Conservation (phyloP, 2,329 filamentous ascomycete species). For the Aspergillus fumigatiaffinis region DNA sequence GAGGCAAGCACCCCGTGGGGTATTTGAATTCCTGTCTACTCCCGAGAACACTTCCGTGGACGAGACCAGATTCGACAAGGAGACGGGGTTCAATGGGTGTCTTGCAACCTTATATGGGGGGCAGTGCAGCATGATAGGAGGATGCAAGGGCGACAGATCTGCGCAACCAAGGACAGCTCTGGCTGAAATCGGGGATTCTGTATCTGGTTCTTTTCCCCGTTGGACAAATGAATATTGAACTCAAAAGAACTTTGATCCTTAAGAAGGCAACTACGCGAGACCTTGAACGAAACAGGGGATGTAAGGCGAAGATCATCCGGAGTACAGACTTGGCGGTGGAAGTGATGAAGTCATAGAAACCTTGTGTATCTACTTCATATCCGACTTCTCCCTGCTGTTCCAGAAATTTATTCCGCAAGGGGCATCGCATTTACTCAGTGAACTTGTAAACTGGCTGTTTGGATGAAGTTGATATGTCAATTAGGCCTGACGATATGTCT, state of each 20-base stretch:
- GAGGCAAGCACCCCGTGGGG: not conserved
- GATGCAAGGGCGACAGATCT: not conserved
- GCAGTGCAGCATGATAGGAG: not conserved
- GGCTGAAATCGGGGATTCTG: not conserved
- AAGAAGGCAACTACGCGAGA: too few relatives aligned
- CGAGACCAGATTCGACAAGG: not conserved
- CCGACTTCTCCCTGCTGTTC: too few relatives aligned
- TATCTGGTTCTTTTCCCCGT: not conserved
- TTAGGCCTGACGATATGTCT: not conserved
- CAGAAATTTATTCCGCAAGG: too few relatives aligned
- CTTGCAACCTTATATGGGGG: not conserved
- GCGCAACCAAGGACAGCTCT: not conserved
- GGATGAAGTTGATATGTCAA: not conserved
- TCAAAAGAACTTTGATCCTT: too few relatives aligned
- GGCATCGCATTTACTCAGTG: too few relatives aligned
- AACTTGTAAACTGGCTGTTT: too few relatives aligned
- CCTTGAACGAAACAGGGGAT: too few relatives aligned
- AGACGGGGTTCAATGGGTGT: not conserved
- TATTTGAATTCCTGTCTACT: not conserved
- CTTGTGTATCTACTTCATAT: too few relatives aligned
- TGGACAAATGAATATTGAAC: too few relatives aligned
- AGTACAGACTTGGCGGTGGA: too few relatives aligned
- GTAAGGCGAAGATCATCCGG: too few relatives aligned
- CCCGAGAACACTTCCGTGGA: not conserved
- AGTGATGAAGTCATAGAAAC: too few relatives aligned